These are phyloP conservation scores for Thermoascus crustaceus DNA, from an alignment of 2,329 filamentous ascomycete species.

Conservation along the genomic window DNA sequence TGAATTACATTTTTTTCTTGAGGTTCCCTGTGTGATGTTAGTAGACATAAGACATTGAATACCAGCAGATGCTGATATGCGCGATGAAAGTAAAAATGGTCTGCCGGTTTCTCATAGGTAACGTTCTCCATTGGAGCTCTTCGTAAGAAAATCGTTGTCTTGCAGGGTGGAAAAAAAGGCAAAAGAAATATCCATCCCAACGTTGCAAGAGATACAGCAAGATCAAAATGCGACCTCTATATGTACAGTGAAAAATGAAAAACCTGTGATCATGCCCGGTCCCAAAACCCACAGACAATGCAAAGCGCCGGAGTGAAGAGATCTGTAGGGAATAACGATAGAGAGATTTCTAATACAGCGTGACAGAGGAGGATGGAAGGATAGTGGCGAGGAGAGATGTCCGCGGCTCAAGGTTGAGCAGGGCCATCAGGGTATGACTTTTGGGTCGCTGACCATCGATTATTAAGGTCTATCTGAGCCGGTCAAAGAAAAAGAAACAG, in stretches of 20 bases:
- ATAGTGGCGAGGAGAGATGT: slow-evolving; percentile 13
- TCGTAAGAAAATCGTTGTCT: slow-evolving; percentile 1
- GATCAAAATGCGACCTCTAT: slow-evolving; percentile 22
- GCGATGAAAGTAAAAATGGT: not conserved
- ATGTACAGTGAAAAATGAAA: slow-evolving; percentile 34
- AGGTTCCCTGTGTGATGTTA: no score
- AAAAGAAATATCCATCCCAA: slow-evolving; percentile 1
- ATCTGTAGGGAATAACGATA: slow-evolving; percentile 21
- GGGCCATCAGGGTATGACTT: slow-evolving; percentile 19
- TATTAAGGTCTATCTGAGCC: slow-evolving; percentile 11
- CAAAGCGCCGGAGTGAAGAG: slow-evolving; percentile 40
- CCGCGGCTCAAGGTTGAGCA: slow-evolving; percentile 20
- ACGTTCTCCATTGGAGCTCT: slow-evolving; percentile 1
- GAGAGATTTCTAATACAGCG: slow-evolving; percentile 33
- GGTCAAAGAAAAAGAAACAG: slow-evolving; percentile 12
- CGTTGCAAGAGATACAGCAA: not conserved
- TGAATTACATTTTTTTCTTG: no score
- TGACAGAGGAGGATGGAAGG: slow-evolving; percentile 20
- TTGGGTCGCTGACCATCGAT: slow-evolving; percentile 7
- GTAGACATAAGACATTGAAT: no score
- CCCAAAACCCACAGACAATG: slow-evolving; percentile 34
- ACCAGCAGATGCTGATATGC: not conserved
- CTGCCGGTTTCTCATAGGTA: not conserved
- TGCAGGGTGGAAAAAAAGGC: not conserved
- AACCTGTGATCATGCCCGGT: slow-evolving; percentile 33